Conservation (phyloP, 345 rosid genomes). For the Camelina laxa region DNA sequence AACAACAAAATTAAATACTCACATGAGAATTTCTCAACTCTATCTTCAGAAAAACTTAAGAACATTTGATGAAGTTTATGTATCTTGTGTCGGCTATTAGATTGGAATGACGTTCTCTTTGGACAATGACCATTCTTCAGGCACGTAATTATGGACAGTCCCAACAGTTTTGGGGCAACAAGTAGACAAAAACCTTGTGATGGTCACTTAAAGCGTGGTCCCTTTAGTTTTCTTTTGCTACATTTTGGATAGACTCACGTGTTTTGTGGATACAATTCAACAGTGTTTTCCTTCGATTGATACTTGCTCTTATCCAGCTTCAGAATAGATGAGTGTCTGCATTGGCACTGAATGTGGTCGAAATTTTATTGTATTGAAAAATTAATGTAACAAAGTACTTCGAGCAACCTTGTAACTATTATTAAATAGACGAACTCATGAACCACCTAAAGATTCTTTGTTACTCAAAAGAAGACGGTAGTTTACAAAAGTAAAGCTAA, state of each 20-base stretch:
- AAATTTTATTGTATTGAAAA: background rate
- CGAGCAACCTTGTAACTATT: background rate
- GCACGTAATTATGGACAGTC: conserved; percentile 30
- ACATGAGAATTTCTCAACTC: conserved; percentile 33
- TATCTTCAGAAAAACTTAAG: conserved; percentile 22
- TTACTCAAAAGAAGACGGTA: conserved; percentile 25
- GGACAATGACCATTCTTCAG: conserved; percentile 33
- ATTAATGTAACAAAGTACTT: background rate
- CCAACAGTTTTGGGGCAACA: conserved; percentile 36
- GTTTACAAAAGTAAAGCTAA: conserved; percentile 22
- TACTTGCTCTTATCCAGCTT: conserved; percentile 32
- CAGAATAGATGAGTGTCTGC: conserved; percentile 6
- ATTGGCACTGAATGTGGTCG: background rate
- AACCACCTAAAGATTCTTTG: conserved; percentile 36
- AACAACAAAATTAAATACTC: conserved; percentile 39
- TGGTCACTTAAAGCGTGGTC: conserved; percentile 31
- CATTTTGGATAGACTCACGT: conserved; percentile 38
- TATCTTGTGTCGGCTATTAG: conserved; percentile 40
- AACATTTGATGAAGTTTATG: conserved; percentile 22
- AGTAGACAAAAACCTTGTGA: conserved; percentile 37
- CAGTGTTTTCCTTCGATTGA: background rate
- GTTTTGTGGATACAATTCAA: conserved; percentile 37
- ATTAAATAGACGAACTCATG: conserved; percentile 14
- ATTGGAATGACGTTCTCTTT: conserved; percentile 32
- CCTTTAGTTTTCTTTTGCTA: conserved; percentile 29